Evolutionary conservation across 1,139 yeast species (phyloP).

Genomic region (Maudiozyma humilis): DNA sequence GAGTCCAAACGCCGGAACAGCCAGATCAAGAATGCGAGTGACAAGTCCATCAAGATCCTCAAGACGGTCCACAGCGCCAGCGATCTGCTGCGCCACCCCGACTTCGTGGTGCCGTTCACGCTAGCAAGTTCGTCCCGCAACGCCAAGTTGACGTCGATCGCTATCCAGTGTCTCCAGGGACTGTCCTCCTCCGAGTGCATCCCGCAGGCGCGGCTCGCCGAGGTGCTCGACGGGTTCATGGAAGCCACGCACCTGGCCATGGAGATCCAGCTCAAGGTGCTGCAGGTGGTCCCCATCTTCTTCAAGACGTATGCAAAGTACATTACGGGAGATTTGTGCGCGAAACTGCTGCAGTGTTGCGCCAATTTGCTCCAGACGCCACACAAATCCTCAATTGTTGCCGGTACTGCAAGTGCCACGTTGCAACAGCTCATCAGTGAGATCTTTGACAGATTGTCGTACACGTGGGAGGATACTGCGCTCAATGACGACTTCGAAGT

Average conservation of each 20-base stretch:
- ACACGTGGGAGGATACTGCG: conserved; percentile 8
- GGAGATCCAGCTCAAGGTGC: conserved; percentile 79
- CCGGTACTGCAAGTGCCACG: conserved; percentile 91
- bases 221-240: conserved; percentile 54
- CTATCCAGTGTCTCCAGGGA: conserved; percentile 61
- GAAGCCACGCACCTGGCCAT: conserved; percentile 71
- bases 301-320: conserved; percentile 53
- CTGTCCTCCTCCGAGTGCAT: conserved; percentile 46
- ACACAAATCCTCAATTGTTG: conserved; percentile 66
- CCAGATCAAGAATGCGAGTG: conserved; percentile 61
- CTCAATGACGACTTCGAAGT: conserved; percentile 31
- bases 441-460: conserved; percentile 53
- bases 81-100: conserved; percentile 34
- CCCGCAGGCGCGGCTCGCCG: conserved; percentile 44
- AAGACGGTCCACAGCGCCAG: conserved; percentile 33
- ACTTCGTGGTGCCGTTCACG: conserved; percentile 60
- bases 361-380: conserved; percentile 55
- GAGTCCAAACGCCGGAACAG: conserved; percentile 66
- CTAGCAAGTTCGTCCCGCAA: conserved; percentile 68
- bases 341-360: conserved; percentile 60
- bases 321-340: conserved; percentile 49
- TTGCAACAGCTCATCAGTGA: conserved; percentile 74
- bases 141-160: conserved; percentile 61
- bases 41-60: conserved; percentile 45
- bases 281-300: conserved; percentile 74